Conservation (phyloP, 495 filamentous ascomycete species). For the Podospora pseudocomata region DNA sequence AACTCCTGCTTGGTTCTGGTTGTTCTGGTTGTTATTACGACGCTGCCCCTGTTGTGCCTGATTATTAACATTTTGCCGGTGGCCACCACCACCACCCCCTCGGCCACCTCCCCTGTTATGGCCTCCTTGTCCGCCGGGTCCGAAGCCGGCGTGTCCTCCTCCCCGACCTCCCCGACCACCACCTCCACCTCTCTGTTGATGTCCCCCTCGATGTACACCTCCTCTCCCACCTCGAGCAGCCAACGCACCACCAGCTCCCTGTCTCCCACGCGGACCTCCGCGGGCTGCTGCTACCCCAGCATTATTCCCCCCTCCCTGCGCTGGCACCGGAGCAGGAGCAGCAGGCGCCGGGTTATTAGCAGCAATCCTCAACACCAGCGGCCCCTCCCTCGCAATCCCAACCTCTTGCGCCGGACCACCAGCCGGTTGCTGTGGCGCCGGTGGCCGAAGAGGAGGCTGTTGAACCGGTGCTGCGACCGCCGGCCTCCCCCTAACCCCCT, state of each 20-base stretch:
- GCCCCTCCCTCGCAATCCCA: conserved; percentile 49
- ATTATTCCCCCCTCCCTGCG: neutral
- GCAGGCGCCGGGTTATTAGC: conserved; percentile 32
- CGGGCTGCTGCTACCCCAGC: neutral
- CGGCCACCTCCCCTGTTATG: conserved; percentile 12
- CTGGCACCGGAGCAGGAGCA: conserved; percentile 14
- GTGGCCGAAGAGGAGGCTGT: no score
- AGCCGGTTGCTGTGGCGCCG: neutral
- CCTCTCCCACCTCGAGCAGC: conserved; percentile 6
- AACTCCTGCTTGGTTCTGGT: neutral
- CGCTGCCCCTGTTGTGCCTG: conserved; percentile 27
- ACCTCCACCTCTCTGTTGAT: conserved; percentile 12
- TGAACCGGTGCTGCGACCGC: conserved; percentile 1
- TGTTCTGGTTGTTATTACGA: conserved; percentile 18
- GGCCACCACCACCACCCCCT: conserved; percentile 8
- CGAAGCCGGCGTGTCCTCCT: neutral
- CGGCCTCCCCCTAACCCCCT: conserved; percentile 4
- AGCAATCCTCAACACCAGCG: conserved; percentile 52
- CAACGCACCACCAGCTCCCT: conserved; percentile 8
- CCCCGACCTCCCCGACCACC: neutral
- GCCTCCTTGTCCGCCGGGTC: neutral
- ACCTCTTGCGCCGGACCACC: conserved; percentile 24
- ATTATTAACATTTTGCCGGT: conserved; percentile 31
- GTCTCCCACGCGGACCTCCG: conserved; percentile 2
- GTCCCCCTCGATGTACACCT: conserved; percentile 6